phyloP scores from a whole-genome alignment of 2,329 filamentous ascomycete species.

The Ophidiomyces ophidiicola region DNA sequence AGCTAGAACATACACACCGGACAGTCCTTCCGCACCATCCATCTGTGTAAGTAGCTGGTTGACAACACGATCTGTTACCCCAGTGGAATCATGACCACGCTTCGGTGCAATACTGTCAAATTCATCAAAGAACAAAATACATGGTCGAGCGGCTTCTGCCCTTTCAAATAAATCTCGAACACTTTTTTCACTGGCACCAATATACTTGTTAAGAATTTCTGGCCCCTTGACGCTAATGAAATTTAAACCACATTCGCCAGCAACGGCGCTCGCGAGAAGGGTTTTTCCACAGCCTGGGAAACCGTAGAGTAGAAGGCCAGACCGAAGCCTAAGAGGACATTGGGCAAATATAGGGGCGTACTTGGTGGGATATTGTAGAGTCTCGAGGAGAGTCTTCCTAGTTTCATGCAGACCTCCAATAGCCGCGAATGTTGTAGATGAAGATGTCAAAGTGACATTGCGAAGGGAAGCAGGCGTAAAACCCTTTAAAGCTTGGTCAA shows the following conservation, averaged over 20 bases:
- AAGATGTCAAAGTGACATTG: conserved; percentile 86
- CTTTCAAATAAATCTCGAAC: conserved; percentile 92
- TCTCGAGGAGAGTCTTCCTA: conserved; percentile 83
- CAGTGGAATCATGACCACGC: conserved; percentile 89
- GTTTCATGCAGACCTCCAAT: conserved; percentile 84
- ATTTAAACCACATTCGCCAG: conserved; percentile 92
- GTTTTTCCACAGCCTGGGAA: conserved; percentile 97
- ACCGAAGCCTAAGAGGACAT: conserved; percentile 86
- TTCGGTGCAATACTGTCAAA: conserved; percentile 98
- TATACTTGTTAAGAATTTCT: conserved; percentile 98
- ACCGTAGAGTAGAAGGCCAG: conserved; percentile 83
- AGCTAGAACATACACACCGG: conserved; percentile 89
- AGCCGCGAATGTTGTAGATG: conserved; percentile 79
- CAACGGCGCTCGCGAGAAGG: conserved; percentile 87
- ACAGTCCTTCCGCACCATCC: conserved; percentile 92
- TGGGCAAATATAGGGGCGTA: conserved; percentile 96
- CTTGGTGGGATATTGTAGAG: conserved; percentile 89
- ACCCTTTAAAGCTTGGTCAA: conserved; percentile 70
- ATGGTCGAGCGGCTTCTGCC: conserved; percentile 72
- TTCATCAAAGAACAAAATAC: conserved; percentile 95
- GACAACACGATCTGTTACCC: conserved; percentile 96
- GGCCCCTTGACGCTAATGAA: conserved; percentile 98
- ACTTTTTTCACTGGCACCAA: conserved; percentile 91
- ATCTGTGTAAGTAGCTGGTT: conserved; percentile 98
- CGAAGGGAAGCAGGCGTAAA: conserved; percentile 92